A percentile compares a stretch with the other conserved stretches of the same genome.
These are phyloP conservation scores for Cephaloascus albidus DNA, from an alignment of 805 yeast species.

Conservation along the genomic window DNA sequence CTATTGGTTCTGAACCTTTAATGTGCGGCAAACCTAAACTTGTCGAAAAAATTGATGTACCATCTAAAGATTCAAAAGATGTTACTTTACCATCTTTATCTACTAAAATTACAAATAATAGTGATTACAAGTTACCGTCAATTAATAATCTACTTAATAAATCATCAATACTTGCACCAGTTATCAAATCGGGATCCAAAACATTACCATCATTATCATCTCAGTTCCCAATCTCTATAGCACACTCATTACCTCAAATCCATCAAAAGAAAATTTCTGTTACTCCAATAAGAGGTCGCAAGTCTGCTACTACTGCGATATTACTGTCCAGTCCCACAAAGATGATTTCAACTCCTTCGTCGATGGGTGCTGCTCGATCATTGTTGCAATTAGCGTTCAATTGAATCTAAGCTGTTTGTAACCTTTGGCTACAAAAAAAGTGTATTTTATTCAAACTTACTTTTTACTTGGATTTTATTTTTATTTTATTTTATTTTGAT, in stretches of 20 bases:
- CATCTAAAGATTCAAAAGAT: neutral
- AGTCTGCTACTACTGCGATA: neutral
- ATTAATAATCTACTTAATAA: neutral
- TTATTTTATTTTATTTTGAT: no score
- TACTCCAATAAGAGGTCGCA: slow-evolving; percentile 12
- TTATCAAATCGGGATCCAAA: neutral
- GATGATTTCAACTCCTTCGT: slow-evolving; percentile 32
- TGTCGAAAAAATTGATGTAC: neutral
- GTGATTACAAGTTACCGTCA: neutral
- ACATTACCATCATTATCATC: neutral
- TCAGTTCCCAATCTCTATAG: neutral
- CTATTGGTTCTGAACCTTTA: neutral
- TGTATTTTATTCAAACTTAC: no score
- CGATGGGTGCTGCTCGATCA: slow-evolving; percentile 38
- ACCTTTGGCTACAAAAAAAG: no score
- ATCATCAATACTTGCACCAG: no score
- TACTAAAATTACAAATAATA: neutral
- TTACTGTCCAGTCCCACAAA: slow-evolving; percentile 27
- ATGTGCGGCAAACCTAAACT: neutral
- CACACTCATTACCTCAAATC: no score
- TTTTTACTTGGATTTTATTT: no score
- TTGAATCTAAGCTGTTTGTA: neutral
- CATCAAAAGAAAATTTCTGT: slow-evolving; percentile 7
- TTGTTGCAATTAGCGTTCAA: slow-evolving; percentile 28
- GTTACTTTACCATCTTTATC: neutral